A percentile compares a stretch with the other conserved stretches of the same genome.
These are phyloP conservation scores for Cochlearia excelsa DNA, from an alignment of 345 rosid species.

Conservation along the genomic window DNA sequence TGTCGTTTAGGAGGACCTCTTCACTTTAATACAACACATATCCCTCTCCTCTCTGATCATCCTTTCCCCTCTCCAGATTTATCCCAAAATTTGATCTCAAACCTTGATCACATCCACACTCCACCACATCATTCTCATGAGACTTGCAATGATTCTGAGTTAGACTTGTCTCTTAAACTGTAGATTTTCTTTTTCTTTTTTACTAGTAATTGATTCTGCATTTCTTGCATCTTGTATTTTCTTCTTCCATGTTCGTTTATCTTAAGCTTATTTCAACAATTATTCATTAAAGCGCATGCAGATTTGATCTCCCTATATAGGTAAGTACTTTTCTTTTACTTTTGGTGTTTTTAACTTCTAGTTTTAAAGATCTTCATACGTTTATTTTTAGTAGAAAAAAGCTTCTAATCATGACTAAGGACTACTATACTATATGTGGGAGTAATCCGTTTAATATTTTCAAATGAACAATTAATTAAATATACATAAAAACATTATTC, in stretches of 20 bases:
- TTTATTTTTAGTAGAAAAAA: too few relatives aligned
- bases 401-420: too few relatives aligned
- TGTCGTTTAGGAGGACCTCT: slow-evolving; percentile 29
- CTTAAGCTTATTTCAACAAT: too few relatives aligned
- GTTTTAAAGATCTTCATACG: too few relatives aligned
- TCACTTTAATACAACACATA: slow-evolving; percentile 1
- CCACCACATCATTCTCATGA: slow-evolving; percentile 21
- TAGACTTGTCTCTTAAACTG: slow-evolving; percentile 36
- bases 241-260: background rate
- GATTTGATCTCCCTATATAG: too few relatives aligned
- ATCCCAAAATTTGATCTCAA: slow-evolving; percentile 30
- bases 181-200: slow-evolving; percentile 9
- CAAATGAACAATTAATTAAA: too few relatives aligned
- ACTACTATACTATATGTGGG: too few relatives aligned
- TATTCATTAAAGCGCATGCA: too few relatives aligned
- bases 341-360: too few relatives aligned
- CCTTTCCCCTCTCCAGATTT: background rate
- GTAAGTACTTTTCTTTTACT: too few relatives aligned
- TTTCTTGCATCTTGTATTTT: slow-evolving; percentile 13
- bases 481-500: too few relatives aligned
- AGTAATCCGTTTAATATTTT: too few relatives aligned
- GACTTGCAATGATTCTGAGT: slow-evolving; percentile 21
- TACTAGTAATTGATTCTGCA: background rate
- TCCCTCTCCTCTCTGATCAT: slow-evolving; percentile 27
- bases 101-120: slow-evolving; percentile 5